Base-by-base conservation (phyloP, 2,329 filamentous ascomycete genomes). In the Aspergillus sp. region DNA sequence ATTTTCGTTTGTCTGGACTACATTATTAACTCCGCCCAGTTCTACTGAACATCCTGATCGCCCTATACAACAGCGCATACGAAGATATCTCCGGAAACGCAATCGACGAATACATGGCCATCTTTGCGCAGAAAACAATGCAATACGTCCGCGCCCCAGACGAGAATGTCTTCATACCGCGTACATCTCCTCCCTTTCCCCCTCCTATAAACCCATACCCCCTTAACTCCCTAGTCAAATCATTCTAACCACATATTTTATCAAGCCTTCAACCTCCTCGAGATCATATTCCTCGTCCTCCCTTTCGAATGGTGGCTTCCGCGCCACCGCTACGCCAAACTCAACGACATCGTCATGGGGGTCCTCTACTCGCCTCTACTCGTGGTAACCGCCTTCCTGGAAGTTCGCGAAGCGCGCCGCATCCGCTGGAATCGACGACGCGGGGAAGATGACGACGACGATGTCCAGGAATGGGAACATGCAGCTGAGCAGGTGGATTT, bases 91-190 rank as follows among this genome's bases (percentile, higher is more conserved):
- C 93, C 69, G 88, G 90, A 50, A 90, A 99, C 71, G 92, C 95
- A 4, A 90, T 92, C 65, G 95, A 99, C 75, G 95, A 99, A 75
- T 99, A 92, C 77, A 88, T 99, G 73, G 94, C 92, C 0, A 85
- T 98, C 3, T 97, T 96, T 77, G 85, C 91, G 0, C 90, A 96
- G 67, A 96, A 96, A 77, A 97, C 95, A 0, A 91, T 98, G 84
- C 92, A 96, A 70, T 99, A 97, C 70, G 91, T 98, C 18, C 91
- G 95, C 52, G 95, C 95, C 0, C 95, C 95, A 0, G 95, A 99
- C 69, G 95, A 99, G 75, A 99, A 99, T 67, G 95, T 99, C 57
- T 99, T 95, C 77, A 96, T 99, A 69, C 88, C 95, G 0, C 95
- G 78, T 80, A 70, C 65, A 77, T 16, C 16, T 16, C 32, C 32